Conservation (phyloP, 129 eudicot genomes). For the Tagetes patula region DNA sequence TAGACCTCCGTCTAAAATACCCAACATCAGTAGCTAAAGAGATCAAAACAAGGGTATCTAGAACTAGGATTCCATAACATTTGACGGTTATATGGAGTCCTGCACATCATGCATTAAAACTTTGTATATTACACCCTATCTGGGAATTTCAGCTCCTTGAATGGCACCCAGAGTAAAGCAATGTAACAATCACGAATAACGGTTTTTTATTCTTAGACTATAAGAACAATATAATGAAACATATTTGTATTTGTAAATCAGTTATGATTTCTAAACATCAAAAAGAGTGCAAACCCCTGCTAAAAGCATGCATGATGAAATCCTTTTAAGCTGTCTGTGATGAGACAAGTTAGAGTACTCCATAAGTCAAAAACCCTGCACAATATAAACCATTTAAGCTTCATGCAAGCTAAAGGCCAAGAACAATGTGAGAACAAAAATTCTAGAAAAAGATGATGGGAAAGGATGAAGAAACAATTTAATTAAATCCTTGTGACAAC, state of each 20-base stretch:
- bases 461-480: neutral
- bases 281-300: slow-evolving; percentile 18
- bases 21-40: neutral
- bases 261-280: neutral
- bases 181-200: neutral
- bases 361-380: slow-evolving; percentile 9
- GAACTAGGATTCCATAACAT: neutral
- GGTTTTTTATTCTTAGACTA: neutral
- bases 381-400: neutral
- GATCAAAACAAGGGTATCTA: neutral
- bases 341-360: neutral
- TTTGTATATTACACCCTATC: neutral
- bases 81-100: neutral
- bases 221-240: neutral
- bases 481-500: slow-evolving; percentile 3
- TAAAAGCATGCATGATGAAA: slow-evolving; percentile 12
- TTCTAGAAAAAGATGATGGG: neutral
- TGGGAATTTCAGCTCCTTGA: neutral
- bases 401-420: slow-evolving; percentile 5
- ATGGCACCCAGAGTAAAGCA: neutral
- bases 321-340: neutral
- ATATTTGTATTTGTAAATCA: neutral
- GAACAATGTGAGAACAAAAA: neutral
- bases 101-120: neutral
- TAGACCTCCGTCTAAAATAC: no score